Percentiles rank a stretch among this genome's conserved stretches.
phyloP scores from a whole-genome alignment of 2,329 filamentous ascomycete genomes.

The Daldinia sp. region DNA sequence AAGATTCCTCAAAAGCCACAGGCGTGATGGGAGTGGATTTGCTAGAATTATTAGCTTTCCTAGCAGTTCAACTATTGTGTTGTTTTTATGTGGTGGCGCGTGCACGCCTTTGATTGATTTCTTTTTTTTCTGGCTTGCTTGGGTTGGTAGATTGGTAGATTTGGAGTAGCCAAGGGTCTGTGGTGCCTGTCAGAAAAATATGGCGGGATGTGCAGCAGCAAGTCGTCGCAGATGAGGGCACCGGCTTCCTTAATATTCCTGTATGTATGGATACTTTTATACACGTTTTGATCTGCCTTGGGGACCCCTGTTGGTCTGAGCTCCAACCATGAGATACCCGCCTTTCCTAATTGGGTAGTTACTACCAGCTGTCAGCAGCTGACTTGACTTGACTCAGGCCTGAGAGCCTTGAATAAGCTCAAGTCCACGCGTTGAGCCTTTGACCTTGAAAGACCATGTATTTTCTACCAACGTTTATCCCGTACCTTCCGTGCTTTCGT shows the following conservation, averaged over 20 bases:
- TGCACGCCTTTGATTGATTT: slow-evolving; percentile 21
- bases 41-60: slow-evolving; percentile 15
- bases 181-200: slow-evolving; percentile 34
- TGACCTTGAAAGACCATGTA: slow-evolving; percentile 19
- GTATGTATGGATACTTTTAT: slow-evolving; percentile 41
- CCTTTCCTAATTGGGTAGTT: slow-evolving; percentile 32
- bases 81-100: slow-evolving; percentile 20
- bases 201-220: slow-evolving; percentile 38
- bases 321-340: slow-evolving; percentile 24
- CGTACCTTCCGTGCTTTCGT: too few species aligned
- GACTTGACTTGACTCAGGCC: slow-evolving; percentile 28
- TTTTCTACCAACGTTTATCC: slow-evolving; percentile 11
- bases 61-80: too few species aligned
- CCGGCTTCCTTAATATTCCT: slow-evolving; percentile 40
- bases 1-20: slow-evolving; percentile 14
- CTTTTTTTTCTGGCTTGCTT: slow-evolving; percentile 19
- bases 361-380: slow-evolving; percentile 23
- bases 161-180: slow-evolving; percentile 24
- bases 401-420: slow-evolving; percentile 32
- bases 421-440: slow-evolving; percentile 31
- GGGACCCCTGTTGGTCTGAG: slow-evolving; percentile 34
- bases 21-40: slow-evolving; percentile 19
- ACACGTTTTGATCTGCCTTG: slow-evolving; percentile 38
- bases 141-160: slow-evolving; percentile 11
- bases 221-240: slow-evolving; percentile 37